These are phyloP conservation scores for Magnolia sinica DNA, from an alignment of 164 flowering plant species.

Conservation along the genomic window DNA sequence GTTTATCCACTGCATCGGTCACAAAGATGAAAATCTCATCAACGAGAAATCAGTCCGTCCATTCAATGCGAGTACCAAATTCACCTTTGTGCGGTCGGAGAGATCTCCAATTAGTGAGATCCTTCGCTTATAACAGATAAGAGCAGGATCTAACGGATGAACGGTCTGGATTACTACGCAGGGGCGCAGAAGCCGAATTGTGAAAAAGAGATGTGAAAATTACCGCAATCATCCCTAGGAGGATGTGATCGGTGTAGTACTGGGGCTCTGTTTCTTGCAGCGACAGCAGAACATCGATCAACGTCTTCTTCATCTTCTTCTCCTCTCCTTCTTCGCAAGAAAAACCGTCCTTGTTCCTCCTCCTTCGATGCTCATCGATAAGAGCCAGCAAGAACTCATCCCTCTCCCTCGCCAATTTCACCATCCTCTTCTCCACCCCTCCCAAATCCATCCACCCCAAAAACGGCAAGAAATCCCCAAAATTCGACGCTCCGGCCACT, in stretches of 20 bases:
- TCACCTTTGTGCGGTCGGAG: no score
- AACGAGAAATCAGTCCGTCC: no score
- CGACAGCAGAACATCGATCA: background rate
- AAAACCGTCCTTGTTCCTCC: background rate
- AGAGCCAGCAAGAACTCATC: conserved; percentile 11
- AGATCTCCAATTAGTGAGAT: no score
- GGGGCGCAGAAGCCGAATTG: no score
- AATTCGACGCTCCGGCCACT: conserved; percentile 6
- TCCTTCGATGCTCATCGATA: conserved; percentile 9
- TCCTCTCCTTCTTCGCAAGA: background rate
- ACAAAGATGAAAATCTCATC: no score
- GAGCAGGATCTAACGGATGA: no score
- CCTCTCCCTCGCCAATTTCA: conserved; percentile 7
- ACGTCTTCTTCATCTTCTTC: conserved; percentile 11
- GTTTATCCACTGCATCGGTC: no score
- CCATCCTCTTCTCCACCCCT: conserved; percentile 19
- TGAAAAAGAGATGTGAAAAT: no score
- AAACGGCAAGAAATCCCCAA: conserved; percentile 14
- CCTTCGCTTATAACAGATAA: no score
- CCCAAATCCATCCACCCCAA: conserved; percentile 16
- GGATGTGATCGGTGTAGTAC: background rate
- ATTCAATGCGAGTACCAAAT: no score
- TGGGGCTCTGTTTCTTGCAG: background rate
- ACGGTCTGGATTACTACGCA: no score
- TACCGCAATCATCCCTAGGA: no score